Evolutionary conservation across 768 basidiomycete genomes (phyloP).

Genomic region (Tylopilus sp.): DNA sequence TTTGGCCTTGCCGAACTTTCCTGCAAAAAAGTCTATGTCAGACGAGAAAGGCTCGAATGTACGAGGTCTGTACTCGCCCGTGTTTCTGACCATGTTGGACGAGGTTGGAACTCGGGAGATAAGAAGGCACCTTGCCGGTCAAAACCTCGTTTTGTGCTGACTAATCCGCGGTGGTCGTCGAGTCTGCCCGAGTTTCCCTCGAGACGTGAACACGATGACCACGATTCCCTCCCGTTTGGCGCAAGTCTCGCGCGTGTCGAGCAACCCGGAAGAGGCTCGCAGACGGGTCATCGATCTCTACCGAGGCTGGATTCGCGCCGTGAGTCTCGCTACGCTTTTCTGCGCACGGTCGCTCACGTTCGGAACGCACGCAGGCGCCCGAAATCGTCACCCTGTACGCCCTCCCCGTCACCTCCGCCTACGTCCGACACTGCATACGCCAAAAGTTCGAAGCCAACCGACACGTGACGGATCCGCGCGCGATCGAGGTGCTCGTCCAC

Average conservation of each 20-base stretch:
- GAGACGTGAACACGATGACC: conserved; percentile 41
- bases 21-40: conserved; percentile 29
- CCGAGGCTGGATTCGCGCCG: conserved; percentile 90
- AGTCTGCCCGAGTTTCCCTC: conserved; percentile 2
- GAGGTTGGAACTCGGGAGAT: not conserved
- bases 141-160: conserved; percentile 6
- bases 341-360: not conserved
- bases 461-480: conserved; percentile 73
- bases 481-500: conserved; percentile 81
- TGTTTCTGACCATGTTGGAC: conserved; percentile 31
- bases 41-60: not conserved
- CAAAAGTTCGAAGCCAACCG: conserved; percentile 85
- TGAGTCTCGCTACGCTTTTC: conserved; percentile 41
- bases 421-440: conserved; percentile 79
- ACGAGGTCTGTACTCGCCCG: conserved; percentile 15
- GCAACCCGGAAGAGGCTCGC: conserved; percentile 56
- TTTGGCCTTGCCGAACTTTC: conserved; percentile 85
- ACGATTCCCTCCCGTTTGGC: conserved; percentile 92
- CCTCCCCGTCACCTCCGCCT: conserved; percentile 71
- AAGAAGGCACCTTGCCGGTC: not conserved
- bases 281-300: conserved; percentile 74
- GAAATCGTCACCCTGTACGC: conserved; percentile 83
- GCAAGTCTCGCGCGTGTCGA: conserved; percentile 58
- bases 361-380: conserved; percentile 66
- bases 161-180: conserved; percentile 9